Conservation (phyloP, 345 rosid species). For the Gossypium anomalum region DNA sequence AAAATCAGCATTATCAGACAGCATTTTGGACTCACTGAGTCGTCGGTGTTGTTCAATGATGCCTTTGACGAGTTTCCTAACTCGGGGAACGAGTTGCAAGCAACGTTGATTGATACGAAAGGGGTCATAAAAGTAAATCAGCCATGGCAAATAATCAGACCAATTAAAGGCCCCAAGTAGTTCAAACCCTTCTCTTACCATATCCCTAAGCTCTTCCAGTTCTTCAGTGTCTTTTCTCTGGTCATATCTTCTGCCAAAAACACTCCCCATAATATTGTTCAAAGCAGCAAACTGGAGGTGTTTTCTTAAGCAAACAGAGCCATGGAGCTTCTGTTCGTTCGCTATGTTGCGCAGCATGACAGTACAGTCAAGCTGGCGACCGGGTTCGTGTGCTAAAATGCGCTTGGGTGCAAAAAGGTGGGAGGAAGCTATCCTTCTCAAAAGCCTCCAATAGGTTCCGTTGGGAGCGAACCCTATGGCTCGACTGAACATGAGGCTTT, state of each 20-base stretch:
- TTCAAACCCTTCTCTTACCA: conserved; percentile 84
- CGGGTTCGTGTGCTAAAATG: conserved; percentile 52
- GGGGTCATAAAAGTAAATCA: conserved; percentile 56
- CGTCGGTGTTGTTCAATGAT: conserved; percentile 61
- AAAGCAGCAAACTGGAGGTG: conserved; percentile 75
- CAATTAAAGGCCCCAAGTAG: conserved; percentile 49
- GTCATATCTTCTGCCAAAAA: conserved; percentile 68
- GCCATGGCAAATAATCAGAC: conserved; percentile 63
- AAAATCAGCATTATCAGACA: conserved; percentile 46
- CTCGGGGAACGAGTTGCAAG: conserved; percentile 64
- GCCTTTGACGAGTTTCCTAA: conserved; percentile 41
- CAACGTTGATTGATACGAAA: conserved; percentile 53
- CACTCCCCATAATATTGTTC: conserved; percentile 83
- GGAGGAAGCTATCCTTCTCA: conserved; percentile 68
- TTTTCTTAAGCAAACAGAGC: conserved; percentile 45
- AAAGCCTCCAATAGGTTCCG: conserved; percentile 79
- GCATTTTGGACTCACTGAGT: conserved; percentile 13
- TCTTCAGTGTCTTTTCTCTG: conserved; percentile 24
- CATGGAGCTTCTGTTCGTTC: conserved; percentile 34
- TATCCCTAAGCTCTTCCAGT: conserved; percentile 43
- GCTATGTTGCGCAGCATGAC: conserved; percentile 41
- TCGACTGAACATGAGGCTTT: conserved; percentile 69
- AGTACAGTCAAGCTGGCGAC: conserved; percentile 51
- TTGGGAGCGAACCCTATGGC: conserved; percentile 94
- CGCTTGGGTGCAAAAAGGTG: conserved; percentile 72